Evolutionary conservation across 306 rosid species (phyloP), one percentile per base, ranked within the genome.

Genomic region (Lupinus albus): DNA sequence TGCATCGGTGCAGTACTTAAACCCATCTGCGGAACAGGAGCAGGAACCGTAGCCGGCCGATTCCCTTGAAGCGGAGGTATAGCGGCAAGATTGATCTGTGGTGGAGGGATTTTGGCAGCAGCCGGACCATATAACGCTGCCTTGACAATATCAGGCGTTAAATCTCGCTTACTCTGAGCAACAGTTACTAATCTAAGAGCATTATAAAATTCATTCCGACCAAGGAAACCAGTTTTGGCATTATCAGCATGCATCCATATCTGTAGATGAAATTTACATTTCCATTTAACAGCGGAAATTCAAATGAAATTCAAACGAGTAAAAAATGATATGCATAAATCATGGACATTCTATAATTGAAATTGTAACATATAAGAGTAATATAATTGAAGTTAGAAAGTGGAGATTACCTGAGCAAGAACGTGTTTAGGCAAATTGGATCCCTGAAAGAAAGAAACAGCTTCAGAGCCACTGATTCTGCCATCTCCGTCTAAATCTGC

Each of bases 401-500:
- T 33, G 38, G 38, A 2, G 11, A 15, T 49, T 59, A 88, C 96
- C 98, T 92, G 91, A 41, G 98, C 96, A 13, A 92, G 96, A 62
- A 89, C 92, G n/a, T 75, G 79, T 71, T 89, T 81, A 54, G 95
- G 82, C 76, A 92, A 86, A 75, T 80, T 87, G 73, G 98, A 82
- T 68, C 95, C 98, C 73, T 81, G 86, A 54, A 89, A 88, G 84
- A 92, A 92, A 79, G 84, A 50, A 25, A 92, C 93, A 41, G 96
- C 98, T 68, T 92, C 98, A 58, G 87, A 79, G 45, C 96, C 98
- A 68, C 91, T 92, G 84, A 92, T 92, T 79, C 91, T 84, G 18
- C 96, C 93, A 84, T 92, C 98, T 28, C 98, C 96, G 45, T 92
- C 96, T 80, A 89, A 89, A 89, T 92, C 98, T 57, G 96, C 96